Evolutionary conservation across 306 rosid species (phyloP).

Genomic region (Rubus idaeus): DNA sequence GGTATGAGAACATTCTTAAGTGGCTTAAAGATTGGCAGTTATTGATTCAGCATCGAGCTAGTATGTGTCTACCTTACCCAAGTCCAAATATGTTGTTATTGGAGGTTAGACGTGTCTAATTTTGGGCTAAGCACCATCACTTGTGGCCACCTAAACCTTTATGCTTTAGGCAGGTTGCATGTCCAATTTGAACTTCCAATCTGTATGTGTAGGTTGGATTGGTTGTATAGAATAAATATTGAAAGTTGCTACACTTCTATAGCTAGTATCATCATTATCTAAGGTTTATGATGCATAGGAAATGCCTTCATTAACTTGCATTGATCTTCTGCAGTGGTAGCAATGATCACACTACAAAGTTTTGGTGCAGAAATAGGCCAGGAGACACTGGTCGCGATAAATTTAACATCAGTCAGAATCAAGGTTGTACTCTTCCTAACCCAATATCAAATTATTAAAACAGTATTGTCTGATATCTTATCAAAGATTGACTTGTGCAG

Average conservation of each 20-base stretch:
- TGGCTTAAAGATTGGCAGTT: background rate
- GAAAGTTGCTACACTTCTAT: background rate
- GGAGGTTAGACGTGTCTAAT: background rate
- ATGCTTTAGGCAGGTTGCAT: background rate
- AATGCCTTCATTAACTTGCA: slow-evolving; percentile 17
- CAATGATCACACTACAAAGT: slow-evolving; percentile 96
- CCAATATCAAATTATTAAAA: background rate
- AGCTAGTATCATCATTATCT: slow-evolving; percentile 15
- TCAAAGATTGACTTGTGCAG: background rate
- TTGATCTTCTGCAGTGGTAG: slow-evolving; percentile 79
- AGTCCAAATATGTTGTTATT: background rate
- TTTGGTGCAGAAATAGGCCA: slow-evolving; percentile 98
- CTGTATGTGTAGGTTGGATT: background rate
- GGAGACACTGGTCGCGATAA: slow-evolving; percentile 89
- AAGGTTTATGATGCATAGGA: slow-evolving; percentile 10
- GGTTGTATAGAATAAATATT: background rate
- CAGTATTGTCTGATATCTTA: background rate
- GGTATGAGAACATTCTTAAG: background rate
- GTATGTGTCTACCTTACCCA: background rate
- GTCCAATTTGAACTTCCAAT: background rate
- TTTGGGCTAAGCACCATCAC: background rate
- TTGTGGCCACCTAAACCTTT: background rate
- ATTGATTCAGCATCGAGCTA: background rate
- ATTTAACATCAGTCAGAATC: slow-evolving; percentile 60
- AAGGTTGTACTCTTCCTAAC: slow-evolving; percentile 41